Evolutionary conservation across 192 early-diverging fungal species (phyloP), one percentile per base, ranked within the genome.

Genomic region (Coemansia sp.): DNA sequence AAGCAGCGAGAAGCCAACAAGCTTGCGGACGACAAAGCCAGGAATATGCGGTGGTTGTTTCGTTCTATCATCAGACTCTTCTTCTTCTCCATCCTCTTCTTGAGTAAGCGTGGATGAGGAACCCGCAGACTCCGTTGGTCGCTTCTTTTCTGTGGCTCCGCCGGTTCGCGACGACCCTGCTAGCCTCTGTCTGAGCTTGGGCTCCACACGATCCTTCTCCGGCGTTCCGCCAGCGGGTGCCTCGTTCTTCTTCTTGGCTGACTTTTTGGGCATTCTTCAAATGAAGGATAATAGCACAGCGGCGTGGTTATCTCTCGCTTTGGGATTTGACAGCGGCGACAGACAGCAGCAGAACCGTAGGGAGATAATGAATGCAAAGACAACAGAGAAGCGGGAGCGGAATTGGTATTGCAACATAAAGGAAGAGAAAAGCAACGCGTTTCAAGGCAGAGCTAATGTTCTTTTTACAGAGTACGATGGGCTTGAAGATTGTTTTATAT

Each of bases 1-100:
- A 32, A 72, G 60, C 57, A 78, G 17, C 64, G 81, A 83, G 38
- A 83, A 83, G 19, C 38, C 63, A 2, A 75, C 70, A 14, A 83
- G 73, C 71, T 78, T 77, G 37, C 62, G 17, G 14, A 78, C 54
- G 12, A 83, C 81, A 37, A 45, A 69, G 25, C 69, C 45, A 19
- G 81, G 81, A 11, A 83, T 69, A 42, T 67, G 65, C n/a, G 72
- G 67, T 63, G 66, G 16, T n/a, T 44, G n/a, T 41, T 40, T 25
- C n/a, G 43, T 20, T 40, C 42, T 44, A 32, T 32, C 32, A 12
- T 14, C 64, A 7, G 22, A 8, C 5, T 46, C 39, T 9, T 65
- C 64, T 13, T 63, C 39, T 12, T 65, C 22, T 7, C 43, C 61
- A 7, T n/a, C 40, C 17, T 22, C 49, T 7, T 69, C 50, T 32